Evolutionary conservation across 2,329 filamentous ascomycete genomes (phyloP), one percentile per base, ranked within the genome.

Genomic region (Botryosphaeria dothidea): DNA sequence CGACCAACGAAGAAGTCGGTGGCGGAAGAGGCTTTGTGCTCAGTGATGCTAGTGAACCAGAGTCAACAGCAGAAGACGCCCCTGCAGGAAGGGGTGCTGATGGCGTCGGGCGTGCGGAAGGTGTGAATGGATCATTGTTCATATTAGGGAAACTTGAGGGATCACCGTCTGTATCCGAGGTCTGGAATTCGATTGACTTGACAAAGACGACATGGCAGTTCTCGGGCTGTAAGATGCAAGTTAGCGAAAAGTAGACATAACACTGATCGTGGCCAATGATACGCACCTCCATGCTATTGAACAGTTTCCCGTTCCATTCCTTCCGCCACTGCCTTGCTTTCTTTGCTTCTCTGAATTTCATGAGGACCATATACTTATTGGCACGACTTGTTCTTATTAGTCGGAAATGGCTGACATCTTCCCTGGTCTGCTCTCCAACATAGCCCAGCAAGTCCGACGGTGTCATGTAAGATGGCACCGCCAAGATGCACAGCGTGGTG

Each of bases 191-290:
- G 70, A 98, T 95, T 2, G 91, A 93, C 75, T 92, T 95, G 77
- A 99, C 90, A 75, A 96, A 97, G 4, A 96, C 92, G 49, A 96
- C 92, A 79, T 97, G 93, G 75, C 94, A 98, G 56, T 93, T 92
- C 79, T 98, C 93, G 43, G 93, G 91, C 91, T 92, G 70, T 43
- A 69, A 60, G 25, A 23, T 58, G 21, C 11, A 3, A 19, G 36
- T 58, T 45, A 58, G 25, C 9, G 15, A 4, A 17, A 31, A 52
- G 19, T 19, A 21, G 13, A 21, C 60, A 21, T 9, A 17, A 15
- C 15, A 25, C 7, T 3, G 23, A 6, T 19, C 15, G 9, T 5
- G 38, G 23, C 15, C 4, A 31, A 21, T 49, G 15, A 57, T 19
- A 77, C 83, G 72, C 79, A 92, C 92, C 84, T 96, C 92, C 84